A percentile compares a stretch with the other conserved stretches of the same genome.
Conservation (phyloP, 2,329 filamentous ascomycete species). For the Aspergillus vadensis region DNA sequence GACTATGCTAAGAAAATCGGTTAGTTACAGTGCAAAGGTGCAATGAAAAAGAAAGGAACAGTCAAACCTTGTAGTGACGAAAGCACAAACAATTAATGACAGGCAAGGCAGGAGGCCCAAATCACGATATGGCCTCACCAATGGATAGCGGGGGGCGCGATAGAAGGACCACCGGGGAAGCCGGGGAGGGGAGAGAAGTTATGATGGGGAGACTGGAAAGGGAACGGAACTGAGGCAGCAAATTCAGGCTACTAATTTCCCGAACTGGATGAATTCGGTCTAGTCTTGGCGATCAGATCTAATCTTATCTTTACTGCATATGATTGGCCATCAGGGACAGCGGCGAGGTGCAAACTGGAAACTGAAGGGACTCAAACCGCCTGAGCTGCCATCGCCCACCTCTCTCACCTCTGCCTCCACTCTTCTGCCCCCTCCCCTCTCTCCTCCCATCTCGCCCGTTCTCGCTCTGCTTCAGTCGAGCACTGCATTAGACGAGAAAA, state of each 20-base stretch:
- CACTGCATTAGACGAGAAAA: slow-evolving; percentile 19
- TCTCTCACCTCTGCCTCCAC: slow-evolving; percentile 9
- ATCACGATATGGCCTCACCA: slow-evolving; percentile 8
- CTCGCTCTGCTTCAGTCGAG: slow-evolving; percentile 2
- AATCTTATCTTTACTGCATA: slow-evolving; percentile 40
- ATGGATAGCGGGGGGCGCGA: neutral
- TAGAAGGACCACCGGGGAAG: neutral
- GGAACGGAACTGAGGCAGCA: slow-evolving; percentile 16
- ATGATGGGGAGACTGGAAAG: slow-evolving; percentile 5
- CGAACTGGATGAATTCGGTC: slow-evolving; percentile 21
- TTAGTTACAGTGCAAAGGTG: neutral
- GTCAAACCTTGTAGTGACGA: slow-evolving; percentile 1
- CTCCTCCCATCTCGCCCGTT: neutral
- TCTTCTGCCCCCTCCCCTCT: slow-evolving; percentile 10
- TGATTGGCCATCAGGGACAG: slow-evolving; percentile 30
- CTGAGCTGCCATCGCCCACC: too few relatives aligned
- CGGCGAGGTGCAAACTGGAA: neutral
- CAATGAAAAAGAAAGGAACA: neutral
- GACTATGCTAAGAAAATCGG: neutral
- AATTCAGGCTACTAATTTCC: neutral
- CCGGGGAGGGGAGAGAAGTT: neutral
- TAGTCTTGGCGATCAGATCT: slow-evolving; percentile 38
- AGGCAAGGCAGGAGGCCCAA: neutral
- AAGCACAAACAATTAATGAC: neutral
- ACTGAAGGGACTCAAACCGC: too few relatives aligned